Evolutionary conservation across 345 rosid species (phyloP).

Genomic region (Euclidium syriacum): DNA sequence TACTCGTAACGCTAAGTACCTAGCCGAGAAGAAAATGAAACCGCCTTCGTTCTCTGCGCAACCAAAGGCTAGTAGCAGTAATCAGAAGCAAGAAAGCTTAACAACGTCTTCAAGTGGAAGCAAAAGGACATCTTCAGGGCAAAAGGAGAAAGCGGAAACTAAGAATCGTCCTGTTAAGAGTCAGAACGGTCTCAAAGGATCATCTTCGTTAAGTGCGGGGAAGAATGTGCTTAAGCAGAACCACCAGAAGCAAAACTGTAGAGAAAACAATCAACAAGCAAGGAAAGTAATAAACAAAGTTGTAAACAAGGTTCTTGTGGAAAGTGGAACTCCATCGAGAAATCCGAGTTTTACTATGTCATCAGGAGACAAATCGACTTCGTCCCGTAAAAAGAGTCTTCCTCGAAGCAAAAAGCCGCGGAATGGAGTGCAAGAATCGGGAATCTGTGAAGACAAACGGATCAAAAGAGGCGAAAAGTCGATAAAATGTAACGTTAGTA

Average conservation of each 20-base stretch:
- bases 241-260: slow-evolving; percentile 80
- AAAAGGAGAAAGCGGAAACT: slow-evolving; percentile 51
- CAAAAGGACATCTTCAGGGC: slow-evolving; percentile 17
- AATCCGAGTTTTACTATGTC: slow-evolving; percentile 23
- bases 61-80: slow-evolving; percentile 70
- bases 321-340: slow-evolving; percentile 37
- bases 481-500: slow-evolving; percentile 38
- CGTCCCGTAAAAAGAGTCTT: slow-evolving; percentile 41
- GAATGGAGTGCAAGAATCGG: slow-evolving; percentile 33
- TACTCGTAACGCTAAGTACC: slow-evolving; percentile 32
- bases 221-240: slow-evolving; percentile 72
- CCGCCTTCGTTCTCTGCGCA: slow-evolving; percentile 85
- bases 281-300: slow-evolving; percentile 40
- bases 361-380: slow-evolving; percentile 31
- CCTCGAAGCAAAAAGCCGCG: slow-evolving; percentile 42
- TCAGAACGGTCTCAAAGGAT: slow-evolving; percentile 51
- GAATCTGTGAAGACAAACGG: slow-evolving; percentile 32
- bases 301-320: slow-evolving; percentile 38
- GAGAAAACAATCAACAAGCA: slow-evolving; percentile 39
- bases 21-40: slow-evolving; percentile 33
- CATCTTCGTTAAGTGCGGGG: slow-evolving; percentile 46
- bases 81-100: slow-evolving; percentile 66
- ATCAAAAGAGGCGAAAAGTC: slow-evolving; percentile 41
- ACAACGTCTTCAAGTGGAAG: slow-evolving; percentile 23
- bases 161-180: slow-evolving; percentile 51